Conservation (phyloP, 371 early-diverging fungal species). For the Mortierella polycephala region DNA sequence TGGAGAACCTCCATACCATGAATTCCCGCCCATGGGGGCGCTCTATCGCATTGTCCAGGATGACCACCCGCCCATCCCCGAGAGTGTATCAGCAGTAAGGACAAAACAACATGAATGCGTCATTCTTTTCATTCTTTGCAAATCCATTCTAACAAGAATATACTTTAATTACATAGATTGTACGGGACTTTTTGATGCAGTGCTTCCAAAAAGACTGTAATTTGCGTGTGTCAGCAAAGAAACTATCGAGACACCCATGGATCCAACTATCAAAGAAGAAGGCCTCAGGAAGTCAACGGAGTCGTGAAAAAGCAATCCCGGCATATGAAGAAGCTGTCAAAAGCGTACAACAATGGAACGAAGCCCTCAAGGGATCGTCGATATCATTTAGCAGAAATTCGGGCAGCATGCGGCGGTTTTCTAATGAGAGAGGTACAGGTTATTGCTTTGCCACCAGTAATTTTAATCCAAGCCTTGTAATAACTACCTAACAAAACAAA, state of each 20-base stretch:
- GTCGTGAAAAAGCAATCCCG: constrained; percentile 45
- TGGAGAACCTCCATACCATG: constrained; percentile 89
- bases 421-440: constrained; percentile 5
- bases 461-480: background rate
- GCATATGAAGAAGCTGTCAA: constrained; percentile 55
- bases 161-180: constrained; percentile 56
- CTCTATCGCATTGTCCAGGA: constrained; percentile 94
- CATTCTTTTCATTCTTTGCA: background rate
- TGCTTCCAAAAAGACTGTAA: constrained; percentile 89
- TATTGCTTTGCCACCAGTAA: background rate
- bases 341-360: constrained; percentile 57
- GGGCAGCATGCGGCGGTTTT: constrained; percentile 20
- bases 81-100: constrained; percentile 76
- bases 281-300: constrained; percentile 46
- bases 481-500: background rate
- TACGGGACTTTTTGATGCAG: constrained; percentile 77
- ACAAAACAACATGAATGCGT: background rate
- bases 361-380: constrained; percentile 43
- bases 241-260: constrained; percentile 83
- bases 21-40: constrained; percentile 85
- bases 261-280: constrained; percentile 58
- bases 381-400: constrained; percentile 18
- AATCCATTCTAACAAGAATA: background rate
- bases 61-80: constrained; percentile 87
- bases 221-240: constrained; percentile 74